Percentiles rank a stretch among this genome's conserved stretches.
Evolutionary conservation across 257 asterid genomes (phyloP).

Genomic region (Solanum tarapatanum): DNA sequence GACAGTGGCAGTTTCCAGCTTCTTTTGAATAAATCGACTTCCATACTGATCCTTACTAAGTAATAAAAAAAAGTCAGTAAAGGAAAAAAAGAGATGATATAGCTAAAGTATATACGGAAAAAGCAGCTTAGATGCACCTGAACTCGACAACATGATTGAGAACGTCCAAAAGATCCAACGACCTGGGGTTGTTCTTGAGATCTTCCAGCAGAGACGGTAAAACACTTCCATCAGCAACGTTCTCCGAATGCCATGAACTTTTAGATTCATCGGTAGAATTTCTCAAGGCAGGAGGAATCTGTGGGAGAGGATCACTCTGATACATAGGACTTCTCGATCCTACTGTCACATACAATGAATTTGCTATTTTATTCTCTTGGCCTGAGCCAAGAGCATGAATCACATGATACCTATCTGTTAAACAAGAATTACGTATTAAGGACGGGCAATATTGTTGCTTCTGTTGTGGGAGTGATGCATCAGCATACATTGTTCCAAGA

Average conservation of each 20-base stretch:
- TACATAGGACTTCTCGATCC: constrained; percentile 20
- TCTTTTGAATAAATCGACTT: constrained; percentile 91
- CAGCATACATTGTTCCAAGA: constrained; percentile 59
- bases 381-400: constrained; percentile 16
- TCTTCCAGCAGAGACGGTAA: constrained; percentile 38
- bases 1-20: constrained; percentile 61
- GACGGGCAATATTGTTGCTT: constrained; percentile 37
- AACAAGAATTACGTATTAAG: constrained; percentile 17
- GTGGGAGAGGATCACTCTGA: constrained; percentile 36
- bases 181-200: constrained; percentile 51
- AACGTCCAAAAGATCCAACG: constrained; percentile 59
- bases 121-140: constrained; percentile 38
- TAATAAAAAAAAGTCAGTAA: not conserved
- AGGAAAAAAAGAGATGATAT: not conserved
- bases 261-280: constrained; percentile 26
- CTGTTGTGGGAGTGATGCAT: constrained; percentile 52
- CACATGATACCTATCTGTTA: constrained; percentile 27
- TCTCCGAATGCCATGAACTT: constrained; percentile 21
- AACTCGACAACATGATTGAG: constrained; percentile 57
- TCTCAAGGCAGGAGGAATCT: constrained; percentile 17
- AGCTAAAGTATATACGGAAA: not conserved
- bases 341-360: constrained; percentile 18
- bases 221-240: constrained; percentile 36
- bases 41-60: constrained; percentile 83
- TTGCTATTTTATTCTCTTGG: constrained; percentile 21